phyloP scores from a whole-genome alignment of 2,329 filamentous ascomycete genomes.

The Calonectria pseudoreteaudii region DNA sequence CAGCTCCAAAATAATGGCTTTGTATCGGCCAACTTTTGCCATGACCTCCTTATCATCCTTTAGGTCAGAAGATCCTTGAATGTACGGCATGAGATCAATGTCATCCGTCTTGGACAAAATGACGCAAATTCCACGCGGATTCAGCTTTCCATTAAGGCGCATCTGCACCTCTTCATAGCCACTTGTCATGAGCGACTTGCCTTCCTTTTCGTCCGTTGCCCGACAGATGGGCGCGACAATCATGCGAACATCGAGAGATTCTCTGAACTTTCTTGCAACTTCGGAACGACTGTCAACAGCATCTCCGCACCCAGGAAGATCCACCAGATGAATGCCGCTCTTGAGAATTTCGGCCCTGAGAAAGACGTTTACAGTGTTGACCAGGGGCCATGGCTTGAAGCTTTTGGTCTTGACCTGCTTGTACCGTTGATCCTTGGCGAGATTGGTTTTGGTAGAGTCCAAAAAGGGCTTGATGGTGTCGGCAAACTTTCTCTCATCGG shows the following conservation, averaged over 20 bases:
- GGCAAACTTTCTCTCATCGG: slow-evolving; percentile 16
- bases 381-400: slow-evolving; percentile 51
- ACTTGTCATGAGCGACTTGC: slow-evolving; percentile 33
- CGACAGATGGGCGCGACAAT: slow-evolving; percentile 42
- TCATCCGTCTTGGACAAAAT: slow-evolving; percentile 46
- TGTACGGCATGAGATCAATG: slow-evolving; percentile 22
- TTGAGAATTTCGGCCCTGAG: slow-evolving; percentile 58
- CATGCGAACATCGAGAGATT: slow-evolving; percentile 40
- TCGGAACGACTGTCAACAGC: slow-evolving; percentile 37
- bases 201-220: slow-evolving; percentile 42
- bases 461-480: slow-evolving; percentile 41
- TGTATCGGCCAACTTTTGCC: not conserved
- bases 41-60: not conserved
- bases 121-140: slow-evolving; percentile 37
- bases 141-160: slow-evolving; percentile 43
- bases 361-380: slow-evolving; percentile 54
- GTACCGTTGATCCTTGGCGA: not conserved
- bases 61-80: not conserved
- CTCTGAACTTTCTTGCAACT: slow-evolving; percentile 35
- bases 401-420: not conserved
- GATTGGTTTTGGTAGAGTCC: slow-evolving; percentile 33
- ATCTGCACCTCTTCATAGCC: slow-evolving; percentile 42
- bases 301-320: slow-evolving; percentile 66
- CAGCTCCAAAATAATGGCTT: not conserved
- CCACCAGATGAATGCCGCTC: slow-evolving; percentile 63